These are phyloP conservation scores for Scleroderma citrinum DNA, from an alignment of 768 basidiomycete genomes.

Conservation along the genomic window DNA sequence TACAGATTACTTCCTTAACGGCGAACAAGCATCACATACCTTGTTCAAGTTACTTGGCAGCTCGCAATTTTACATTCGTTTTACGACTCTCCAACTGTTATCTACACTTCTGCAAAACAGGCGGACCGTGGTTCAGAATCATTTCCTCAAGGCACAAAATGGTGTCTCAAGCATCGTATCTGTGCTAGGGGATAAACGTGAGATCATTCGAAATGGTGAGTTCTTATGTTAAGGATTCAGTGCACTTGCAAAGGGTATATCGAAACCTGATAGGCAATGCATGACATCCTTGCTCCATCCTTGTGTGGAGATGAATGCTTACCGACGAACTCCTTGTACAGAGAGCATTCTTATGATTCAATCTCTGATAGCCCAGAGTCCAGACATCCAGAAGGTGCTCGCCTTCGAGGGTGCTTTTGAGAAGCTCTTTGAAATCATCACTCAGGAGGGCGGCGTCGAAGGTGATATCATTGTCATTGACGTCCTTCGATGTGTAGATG, in stretches of 20 bases:
- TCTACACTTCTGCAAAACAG: constrained; percentile 77
- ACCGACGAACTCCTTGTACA: constrained; percentile 27
- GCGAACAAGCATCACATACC: constrained; percentile 65
- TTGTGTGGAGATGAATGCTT: background rate
- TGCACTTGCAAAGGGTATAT: background rate
- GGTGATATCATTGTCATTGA: constrained; percentile 84
- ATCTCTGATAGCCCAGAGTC: constrained; percentile 73
- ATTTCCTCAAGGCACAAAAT: constrained; percentile 81
- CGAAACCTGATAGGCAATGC: too few relatives aligned
- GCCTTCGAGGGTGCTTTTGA: constrained; percentile 98
- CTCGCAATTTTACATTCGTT: constrained; percentile 78
- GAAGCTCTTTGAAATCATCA: constrained; percentile 84
- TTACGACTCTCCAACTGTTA: constrained; percentile 78
- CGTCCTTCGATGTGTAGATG: constrained; percentile 80
- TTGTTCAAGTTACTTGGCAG: constrained; percentile 74
- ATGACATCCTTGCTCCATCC: too few relatives aligned
- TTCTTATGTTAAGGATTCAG: constrained; percentile 3
- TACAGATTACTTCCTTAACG: constrained; percentile 72
- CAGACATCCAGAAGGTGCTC: constrained; percentile 93
- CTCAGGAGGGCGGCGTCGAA: constrained; percentile 85
- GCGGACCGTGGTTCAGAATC: constrained; percentile 76
- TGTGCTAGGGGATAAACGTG: constrained; percentile 77
- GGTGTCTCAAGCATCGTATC: constrained; percentile 70
- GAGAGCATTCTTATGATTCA: constrained; percentile 84
- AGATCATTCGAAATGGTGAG: constrained; percentile 85